phyloP scores from a whole-genome alignment of 345 rosid species.

The Lepidium africanum region DNA sequence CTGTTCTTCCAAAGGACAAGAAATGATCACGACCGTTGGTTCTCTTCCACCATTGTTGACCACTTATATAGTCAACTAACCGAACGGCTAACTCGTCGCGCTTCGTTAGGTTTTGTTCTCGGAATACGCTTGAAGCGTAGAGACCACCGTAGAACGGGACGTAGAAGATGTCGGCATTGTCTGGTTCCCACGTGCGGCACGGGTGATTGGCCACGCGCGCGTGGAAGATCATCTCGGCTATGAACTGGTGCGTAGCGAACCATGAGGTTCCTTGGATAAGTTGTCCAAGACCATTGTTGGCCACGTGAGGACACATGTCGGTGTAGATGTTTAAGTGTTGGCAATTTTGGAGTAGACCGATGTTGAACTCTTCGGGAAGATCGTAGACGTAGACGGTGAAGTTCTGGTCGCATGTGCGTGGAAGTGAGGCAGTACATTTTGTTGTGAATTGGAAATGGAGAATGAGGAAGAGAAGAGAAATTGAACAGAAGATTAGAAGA shows the following conservation, averaged over 20 bases:
- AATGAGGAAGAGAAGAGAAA: background rate
- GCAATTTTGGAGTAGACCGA: slow-evolving; percentile 33
- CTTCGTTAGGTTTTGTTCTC: slow-evolving; percentile 36
- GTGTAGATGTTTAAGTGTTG: slow-evolving; percentile 30
- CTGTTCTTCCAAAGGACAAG: slow-evolving; percentile 41
- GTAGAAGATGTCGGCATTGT: slow-evolving; percentile 37
- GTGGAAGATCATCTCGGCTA: slow-evolving; percentile 44
- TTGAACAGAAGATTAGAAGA: slow-evolving; percentile 6
- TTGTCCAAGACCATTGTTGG: slow-evolving; percentile 43
- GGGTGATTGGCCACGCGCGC: slow-evolving; percentile 38
- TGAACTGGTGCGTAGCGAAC: slow-evolving; percentile 48
- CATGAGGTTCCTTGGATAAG: slow-evolving; percentile 19
- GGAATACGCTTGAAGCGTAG: slow-evolving; percentile 42
- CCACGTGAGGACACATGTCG: slow-evolving; percentile 48
- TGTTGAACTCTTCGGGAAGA: slow-evolving; percentile 46
- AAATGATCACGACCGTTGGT: slow-evolving; percentile 57
- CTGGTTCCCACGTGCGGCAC: slow-evolving; percentile 47
- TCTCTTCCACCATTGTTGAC: slow-evolving; percentile 38
- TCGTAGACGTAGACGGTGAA: slow-evolving; percentile 38
- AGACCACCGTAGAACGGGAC: slow-evolving; percentile 53
- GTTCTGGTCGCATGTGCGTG: slow-evolving; percentile 4
- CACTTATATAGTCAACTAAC: slow-evolving; percentile 19
- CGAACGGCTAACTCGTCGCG: slow-evolving; percentile 36
- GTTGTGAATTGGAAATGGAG: background rate
- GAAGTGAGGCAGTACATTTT: background rate